Evolutionary conservation across 2,329 filamentous ascomycete genomes (phyloP).

Genomic region (Parastagonospora nodorum): DNA sequence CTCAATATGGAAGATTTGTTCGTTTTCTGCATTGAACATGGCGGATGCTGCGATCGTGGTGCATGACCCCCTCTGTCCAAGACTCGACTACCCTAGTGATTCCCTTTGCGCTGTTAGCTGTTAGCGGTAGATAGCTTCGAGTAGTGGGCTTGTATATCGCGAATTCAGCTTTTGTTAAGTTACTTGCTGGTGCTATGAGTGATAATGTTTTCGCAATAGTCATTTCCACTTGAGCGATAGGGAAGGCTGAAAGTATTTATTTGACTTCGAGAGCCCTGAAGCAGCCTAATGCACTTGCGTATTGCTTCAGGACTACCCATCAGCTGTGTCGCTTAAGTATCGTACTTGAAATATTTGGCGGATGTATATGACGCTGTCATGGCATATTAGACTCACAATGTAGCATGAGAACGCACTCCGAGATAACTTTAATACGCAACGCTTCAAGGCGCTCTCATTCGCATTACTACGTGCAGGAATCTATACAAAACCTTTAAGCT

Average conservation of each 20-base stretch:
- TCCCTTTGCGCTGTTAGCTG: constrained; percentile 20
- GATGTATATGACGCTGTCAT: too few species aligned
- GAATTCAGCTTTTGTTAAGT: constrained; percentile 27
- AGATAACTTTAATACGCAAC: background rate
- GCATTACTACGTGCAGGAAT: too few species aligned
- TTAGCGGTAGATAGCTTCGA: constrained; percentile 33
- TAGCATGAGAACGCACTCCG: background rate
- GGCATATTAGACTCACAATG: background rate
- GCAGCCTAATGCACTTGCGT: too few species aligned
- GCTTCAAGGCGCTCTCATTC: too few species aligned
- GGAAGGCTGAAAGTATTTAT: too few species aligned
- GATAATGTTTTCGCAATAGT: background rate
- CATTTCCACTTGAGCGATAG: background rate
- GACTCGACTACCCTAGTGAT: constrained; percentile 22
- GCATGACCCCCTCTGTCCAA: constrained; percentile 9
- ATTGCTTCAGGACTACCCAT: too few species aligned
- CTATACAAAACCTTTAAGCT: too few species aligned
- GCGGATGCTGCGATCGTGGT: constrained; percentile 15
- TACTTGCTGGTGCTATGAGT: background rate
- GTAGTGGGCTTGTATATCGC: constrained; percentile 32
- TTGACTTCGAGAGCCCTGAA: too few species aligned
- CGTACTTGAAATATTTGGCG: too few species aligned
- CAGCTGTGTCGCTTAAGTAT: too few species aligned
- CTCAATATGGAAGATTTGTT: constrained; percentile 45
- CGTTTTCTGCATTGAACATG: constrained; percentile 20